Percentiles rank a stretch among this genome's conserved stretches.
Conservation (phyloP, 352 stramenopile genomes). For the Globisporangium okanoganense region DNA sequence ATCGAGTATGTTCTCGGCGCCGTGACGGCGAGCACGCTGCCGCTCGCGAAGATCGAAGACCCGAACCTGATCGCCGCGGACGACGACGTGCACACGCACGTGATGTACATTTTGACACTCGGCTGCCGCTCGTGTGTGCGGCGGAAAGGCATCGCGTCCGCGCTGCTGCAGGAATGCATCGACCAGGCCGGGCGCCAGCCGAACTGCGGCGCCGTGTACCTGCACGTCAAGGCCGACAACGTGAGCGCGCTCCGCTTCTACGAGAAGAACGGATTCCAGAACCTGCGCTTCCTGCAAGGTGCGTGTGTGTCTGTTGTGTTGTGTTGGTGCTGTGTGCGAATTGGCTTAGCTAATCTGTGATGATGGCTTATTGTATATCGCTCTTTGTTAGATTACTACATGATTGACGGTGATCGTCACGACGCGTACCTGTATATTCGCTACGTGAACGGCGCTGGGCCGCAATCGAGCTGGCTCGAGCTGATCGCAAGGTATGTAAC, state of each 20-base stretch:
- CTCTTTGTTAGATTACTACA: slow-evolving; percentile 68
- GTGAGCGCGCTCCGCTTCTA: slow-evolving; percentile 93
- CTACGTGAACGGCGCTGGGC: slow-evolving; percentile 74
- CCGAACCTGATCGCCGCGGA: slow-evolving; percentile 47
- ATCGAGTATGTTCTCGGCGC: slow-evolving; percentile 78
- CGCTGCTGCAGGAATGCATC: slow-evolving; percentile 88
- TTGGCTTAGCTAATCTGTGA: background rate
- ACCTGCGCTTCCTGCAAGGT: slow-evolving; percentile 91
- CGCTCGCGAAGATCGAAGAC: slow-evolving; percentile 66
- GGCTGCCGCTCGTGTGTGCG: slow-evolving; percentile 84
- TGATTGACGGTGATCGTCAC: slow-evolving; percentile 79
- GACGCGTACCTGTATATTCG: slow-evolving; percentile 84
- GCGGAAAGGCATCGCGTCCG: slow-evolving; percentile 87
- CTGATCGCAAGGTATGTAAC: slow-evolving; percentile 46
- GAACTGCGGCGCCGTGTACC: slow-evolving; percentile 90
- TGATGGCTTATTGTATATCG: slow-evolving; percentile 9
- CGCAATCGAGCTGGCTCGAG: slow-evolving; percentile 65
- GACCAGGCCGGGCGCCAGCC: slow-evolving; percentile 71
- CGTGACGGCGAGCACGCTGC: slow-evolving; percentile 88
- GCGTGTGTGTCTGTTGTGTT: background rate
- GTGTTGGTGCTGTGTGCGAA: background rate
- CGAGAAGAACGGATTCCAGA: slow-evolving; percentile 94
- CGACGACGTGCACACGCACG: slow-evolving; percentile 61
- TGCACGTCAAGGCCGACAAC: slow-evolving; percentile 98
- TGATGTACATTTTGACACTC: slow-evolving; percentile 98